phyloP scores from a whole-genome alignment of 179 eudicot species.

The Silene coronaria region DNA sequence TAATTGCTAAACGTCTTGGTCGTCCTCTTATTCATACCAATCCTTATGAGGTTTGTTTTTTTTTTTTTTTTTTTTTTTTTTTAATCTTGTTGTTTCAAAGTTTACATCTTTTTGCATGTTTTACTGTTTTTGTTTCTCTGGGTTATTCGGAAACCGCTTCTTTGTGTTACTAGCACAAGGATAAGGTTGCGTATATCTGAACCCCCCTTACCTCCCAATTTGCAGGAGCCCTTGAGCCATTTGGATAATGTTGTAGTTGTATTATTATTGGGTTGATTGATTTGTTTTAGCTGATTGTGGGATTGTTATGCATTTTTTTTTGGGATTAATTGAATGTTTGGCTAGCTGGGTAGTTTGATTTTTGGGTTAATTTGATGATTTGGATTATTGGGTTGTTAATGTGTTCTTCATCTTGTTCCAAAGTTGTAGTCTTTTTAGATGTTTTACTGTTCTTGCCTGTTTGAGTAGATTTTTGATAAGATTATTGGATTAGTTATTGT shows the following conservation, averaged over 20 bases:
- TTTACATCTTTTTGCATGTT: neutral
- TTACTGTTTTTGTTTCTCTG: constrained; percentile 11
- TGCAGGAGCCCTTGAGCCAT: too few relatives aligned
- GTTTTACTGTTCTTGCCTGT: too few relatives aligned
- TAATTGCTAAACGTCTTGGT: constrained; percentile 75
- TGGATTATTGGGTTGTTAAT: neutral
- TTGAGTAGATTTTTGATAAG: too few relatives aligned
- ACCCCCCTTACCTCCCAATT: too few relatives aligned
- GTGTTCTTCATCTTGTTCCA: too few relatives aligned
- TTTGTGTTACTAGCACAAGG: too few relatives aligned
- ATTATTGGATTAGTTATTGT: too few relatives aligned
- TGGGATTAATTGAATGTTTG: neutral
- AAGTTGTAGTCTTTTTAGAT: too few relatives aligned
- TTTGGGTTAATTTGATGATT: neutral
- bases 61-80: neutral
- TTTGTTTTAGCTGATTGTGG: neutral
- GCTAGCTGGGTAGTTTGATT: neutral
- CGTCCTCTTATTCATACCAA: constrained; percentile 76
- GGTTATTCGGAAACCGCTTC: too few relatives aligned
- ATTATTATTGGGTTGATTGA: constrained; percentile 14
- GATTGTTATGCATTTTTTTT: neutral
- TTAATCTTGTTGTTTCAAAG: neutral
- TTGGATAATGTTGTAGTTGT: too few relatives aligned
- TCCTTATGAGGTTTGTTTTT: constrained; percentile 57
- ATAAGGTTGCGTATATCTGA: too few relatives aligned